Evolutionary conservation across 495 filamentous ascomycete species (phyloP), one percentile per base, ranked within the genome.

Genomic region (Corynascus novoguineensis): DNA sequence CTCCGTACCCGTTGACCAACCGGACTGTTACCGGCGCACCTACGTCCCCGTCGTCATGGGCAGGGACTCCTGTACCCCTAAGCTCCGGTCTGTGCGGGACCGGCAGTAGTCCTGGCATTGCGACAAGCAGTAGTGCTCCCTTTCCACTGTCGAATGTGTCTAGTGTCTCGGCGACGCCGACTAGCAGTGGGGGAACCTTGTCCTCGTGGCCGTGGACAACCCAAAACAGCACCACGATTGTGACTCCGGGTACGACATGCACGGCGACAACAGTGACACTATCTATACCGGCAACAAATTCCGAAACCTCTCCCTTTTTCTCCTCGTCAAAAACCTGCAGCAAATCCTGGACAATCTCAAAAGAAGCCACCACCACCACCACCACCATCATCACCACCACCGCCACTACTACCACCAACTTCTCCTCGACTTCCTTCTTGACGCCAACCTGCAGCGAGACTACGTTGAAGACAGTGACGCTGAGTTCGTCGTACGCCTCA

Each of bases 241-340:
- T n/a, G 6, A 11, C 37, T 17, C 1, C 24, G 19, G 40, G 46
- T 15, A 55, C 41, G 1, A 47, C 41, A 14, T 55, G 53, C 41
- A 47, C 53, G 11, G 29, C 50, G 53, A 47, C 63, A 15, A 62
- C 59, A 12, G 59, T 62, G 46, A 64, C 64, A 2, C 59, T 58
- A 10, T 41, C 37, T 7, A 17, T n/a, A 8, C 37, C 37, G 7
- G 55, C 61, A 10, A 12, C 46, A 28, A 61, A 58, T 5, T 21
- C 37, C 1, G 17, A 42, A 12, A n/a, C 31, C 5, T n/a, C n/a
- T n/a, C n/a, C n/a, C n/a, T n/a, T n/a, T n/a, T n/a, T n/a, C n/a
- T n/a, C n/a, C n/a, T 17, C 46, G 1, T 29, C 50, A n/a, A 28
- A 19, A n/a, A 21, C 22, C 32, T 41, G 49, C 49, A n/a, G 8